Evolutionary conservation across 23 red algal genomes (phyloP).

Genomic region (Agarophyton chilense): DNA sequence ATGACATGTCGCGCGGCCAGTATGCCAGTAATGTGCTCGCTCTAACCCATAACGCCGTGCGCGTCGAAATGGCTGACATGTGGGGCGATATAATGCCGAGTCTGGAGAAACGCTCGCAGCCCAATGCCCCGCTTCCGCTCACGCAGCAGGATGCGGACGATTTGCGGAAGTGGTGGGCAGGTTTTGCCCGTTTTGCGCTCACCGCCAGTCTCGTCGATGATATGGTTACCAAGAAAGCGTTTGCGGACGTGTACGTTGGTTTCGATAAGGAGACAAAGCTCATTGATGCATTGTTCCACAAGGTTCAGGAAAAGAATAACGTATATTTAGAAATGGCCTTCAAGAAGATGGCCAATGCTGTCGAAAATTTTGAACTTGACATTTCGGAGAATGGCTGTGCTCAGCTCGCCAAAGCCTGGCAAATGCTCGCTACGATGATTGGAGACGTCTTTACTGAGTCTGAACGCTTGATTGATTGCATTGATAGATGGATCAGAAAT

Average conservation of each 20-base stretch:
- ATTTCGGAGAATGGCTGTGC: slow-evolving; percentile 1
- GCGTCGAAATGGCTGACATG: slow-evolving; percentile 75
- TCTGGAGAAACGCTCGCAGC: slow-evolving; percentile 28
- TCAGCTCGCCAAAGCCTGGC: slow-evolving; percentile 45
- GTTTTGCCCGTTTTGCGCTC: slow-evolving; percentile 67
- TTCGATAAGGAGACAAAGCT: slow-evolving; percentile 70
- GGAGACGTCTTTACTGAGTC: slow-evolving; percentile 49
- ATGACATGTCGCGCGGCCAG: slow-evolving; percentile 54
- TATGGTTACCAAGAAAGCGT: slow-evolving; percentile 73
- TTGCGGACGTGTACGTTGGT: slow-evolving; percentile 62
- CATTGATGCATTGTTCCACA: slow-evolving; percentile 51
- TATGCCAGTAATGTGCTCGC: slow-evolving; percentile 64
- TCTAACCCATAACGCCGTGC: slow-evolving; percentile 64
- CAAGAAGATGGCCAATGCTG: slow-evolving; percentile 68
- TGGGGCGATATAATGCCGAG: slow-evolving; percentile 66
- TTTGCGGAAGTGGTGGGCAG: slow-evolving; percentile 50
- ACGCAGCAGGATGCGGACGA: slow-evolving; percentile 53
- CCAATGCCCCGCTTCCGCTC: slow-evolving; percentile 5
- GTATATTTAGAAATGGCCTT: slow-evolving; percentile 61
- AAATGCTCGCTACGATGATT: slow-evolving; percentile 55
- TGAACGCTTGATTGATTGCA: slow-evolving; percentile 28
- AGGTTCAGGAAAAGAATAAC: slow-evolving; percentile 74
- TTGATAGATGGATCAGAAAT: slow-evolving; percentile 60
- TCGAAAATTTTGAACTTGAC: slow-evolving; percentile 36
- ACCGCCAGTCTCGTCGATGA: slow-evolving; percentile 67